A percentile compares a stretch with the other conserved stretches of the same genome.
These are phyloP conservation scores for Truncatella angustata DNA, from an alignment of 2,329 filamentous ascomycete genomes.

Conservation along the genomic window DNA sequence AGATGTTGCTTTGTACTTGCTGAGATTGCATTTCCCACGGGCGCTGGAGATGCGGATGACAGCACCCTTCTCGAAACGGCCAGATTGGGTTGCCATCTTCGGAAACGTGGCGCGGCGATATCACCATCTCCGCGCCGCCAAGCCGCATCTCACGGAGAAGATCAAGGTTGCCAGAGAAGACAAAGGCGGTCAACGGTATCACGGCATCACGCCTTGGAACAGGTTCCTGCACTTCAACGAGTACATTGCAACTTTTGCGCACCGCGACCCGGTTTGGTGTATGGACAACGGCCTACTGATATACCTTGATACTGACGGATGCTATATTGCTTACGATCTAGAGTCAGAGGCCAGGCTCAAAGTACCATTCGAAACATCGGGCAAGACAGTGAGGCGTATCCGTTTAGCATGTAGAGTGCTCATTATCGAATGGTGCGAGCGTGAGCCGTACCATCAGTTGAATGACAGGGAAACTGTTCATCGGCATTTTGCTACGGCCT, in stretches of 20 bases:
- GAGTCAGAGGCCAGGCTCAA: constrained; percentile 37
- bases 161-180: constrained; percentile 37
- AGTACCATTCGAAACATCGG: constrained; percentile 49
- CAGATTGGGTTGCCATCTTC: constrained; percentile 43
- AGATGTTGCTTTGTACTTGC: constrained; percentile 42
- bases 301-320: constrained; percentile 38
- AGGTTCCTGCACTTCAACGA: constrained; percentile 40
- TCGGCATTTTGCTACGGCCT: constrained; percentile 59
- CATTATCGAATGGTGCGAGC: constrained; percentile 63
- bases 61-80: constrained; percentile 2
- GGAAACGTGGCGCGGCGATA: constrained; percentile 53
- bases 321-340: constrained; percentile 50
- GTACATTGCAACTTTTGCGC: constrained; percentile 40
- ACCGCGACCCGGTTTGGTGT: constrained; percentile 51
- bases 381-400: constrained; percentile 52
- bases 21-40: constrained; percentile 51
- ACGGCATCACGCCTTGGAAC: constrained; percentile 43
- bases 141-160: constrained; percentile 43
- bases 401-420: constrained; percentile 53
- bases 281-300: constrained; percentile 53
- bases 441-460: constrained; percentile 47
- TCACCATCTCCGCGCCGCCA: constrained; percentile 47
- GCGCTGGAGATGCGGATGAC: constrained; percentile 48
- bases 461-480: constrained; percentile 51
- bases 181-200: constrained; percentile 14